phyloP scores from a whole-genome alignment of 176 grass and related monocot genomes.

The Thinopyrum elongatum region DNA sequence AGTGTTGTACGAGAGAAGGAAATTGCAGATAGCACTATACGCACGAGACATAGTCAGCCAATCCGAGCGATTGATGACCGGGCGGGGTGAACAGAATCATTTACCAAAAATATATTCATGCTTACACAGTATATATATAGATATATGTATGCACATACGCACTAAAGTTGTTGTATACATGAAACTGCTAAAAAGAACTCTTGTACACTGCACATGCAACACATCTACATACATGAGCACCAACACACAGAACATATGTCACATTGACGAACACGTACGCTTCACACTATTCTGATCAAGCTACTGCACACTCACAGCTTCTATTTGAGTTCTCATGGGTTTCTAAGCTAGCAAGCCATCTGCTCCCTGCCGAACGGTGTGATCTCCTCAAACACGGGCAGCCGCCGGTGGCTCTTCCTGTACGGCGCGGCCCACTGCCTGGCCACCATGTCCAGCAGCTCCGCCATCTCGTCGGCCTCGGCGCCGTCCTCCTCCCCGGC shows the following conservation, averaged over 20 bases:
- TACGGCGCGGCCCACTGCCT: constrained; percentile 56
- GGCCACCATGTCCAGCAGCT: constrained; percentile 52
- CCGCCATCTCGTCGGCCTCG: constrained; percentile 42
- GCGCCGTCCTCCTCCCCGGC: neutral
- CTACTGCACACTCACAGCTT: neutral
- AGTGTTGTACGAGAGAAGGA: too few species aligned
- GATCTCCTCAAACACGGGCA: constrained; percentile 88
- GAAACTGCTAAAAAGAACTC: neutral
- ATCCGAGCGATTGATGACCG: too few species aligned
- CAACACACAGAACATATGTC: neutral
- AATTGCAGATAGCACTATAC: too few species aligned
- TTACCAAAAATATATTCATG: neutral
- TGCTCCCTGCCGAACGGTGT: constrained; percentile 43
- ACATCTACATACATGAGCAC: neutral
- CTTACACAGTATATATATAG: too few species aligned
- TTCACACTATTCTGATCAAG: neutral
- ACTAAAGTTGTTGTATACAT: neutral
- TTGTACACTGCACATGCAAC: neutral
- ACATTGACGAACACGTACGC: neutral
- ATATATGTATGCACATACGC: neutral
- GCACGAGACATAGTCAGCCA: too few species aligned
- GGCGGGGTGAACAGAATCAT: neutral
- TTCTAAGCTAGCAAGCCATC: constrained; percentile 50
- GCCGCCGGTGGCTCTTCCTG: constrained; percentile 42
- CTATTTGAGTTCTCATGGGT: neutral